Base-by-base conservation (phyloP, 1,284 basidiomycete genomes). In the Ceratobasidium sp. region DNA sequence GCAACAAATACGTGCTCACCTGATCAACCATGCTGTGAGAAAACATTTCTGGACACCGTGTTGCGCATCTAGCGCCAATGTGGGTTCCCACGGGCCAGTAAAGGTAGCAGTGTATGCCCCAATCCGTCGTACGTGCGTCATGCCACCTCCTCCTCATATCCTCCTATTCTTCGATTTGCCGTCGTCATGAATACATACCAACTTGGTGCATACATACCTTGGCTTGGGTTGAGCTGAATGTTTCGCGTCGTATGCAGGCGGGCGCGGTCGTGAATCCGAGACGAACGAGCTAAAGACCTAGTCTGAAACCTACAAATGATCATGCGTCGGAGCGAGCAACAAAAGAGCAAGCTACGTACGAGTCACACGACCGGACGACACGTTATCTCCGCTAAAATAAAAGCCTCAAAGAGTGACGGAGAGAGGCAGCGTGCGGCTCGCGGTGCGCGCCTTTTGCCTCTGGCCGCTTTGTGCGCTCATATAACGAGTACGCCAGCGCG, bases 391-490 rank as follows among this genome's bases (percentile, higher is more conserved):
- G 66, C 52, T 41, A 55, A 12, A 27, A 68, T 38, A 68, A 68
- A 67, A 35, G 65, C 65, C 65, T 67, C 65, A 67, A 41, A 44
- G 59, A 41, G 38, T 35, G 48, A 52, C 48, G 48, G 48, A 1
- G 65, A 20, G 65, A 30, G 44, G 65, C 27, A 33, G 27, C 48
- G 33, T 23, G 27, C 48, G n/a, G 44, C 27, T 44, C 44, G 35
- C 41, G 16, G 14, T 73, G 69, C 55, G 69, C 69, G 69, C 30
- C 69, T 73, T 73, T 73, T 60, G 69, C 69, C 69, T 71, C 52
- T 55, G 54, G 67, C 33, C 50, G 20, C 20, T 27, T 23, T 30
- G 20, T n/a, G 20, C 68, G 33, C 30, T 52, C 67, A 69, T 52
- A 57, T 54, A 6, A 35, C 41, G 23, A 69, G 27, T 52, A 46